These are phyloP conservation scores for Talaromyces sp. DNA, from an alignment of 2,329 filamentous ascomycete genomes.

Conservation along the genomic window DNA sequence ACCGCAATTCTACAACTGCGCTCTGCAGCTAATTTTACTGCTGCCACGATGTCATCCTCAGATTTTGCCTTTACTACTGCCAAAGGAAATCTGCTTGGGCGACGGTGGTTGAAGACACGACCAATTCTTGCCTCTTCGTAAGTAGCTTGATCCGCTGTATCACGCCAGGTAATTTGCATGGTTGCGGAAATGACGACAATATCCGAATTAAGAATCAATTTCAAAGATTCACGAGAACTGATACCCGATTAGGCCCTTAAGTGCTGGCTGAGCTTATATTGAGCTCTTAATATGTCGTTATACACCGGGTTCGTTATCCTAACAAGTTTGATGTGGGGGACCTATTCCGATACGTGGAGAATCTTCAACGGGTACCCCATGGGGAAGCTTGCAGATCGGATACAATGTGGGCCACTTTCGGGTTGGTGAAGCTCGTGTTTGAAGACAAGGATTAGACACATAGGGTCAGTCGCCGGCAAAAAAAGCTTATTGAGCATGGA, in stretches of 20 bases:
- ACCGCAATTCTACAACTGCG: constrained; percentile 34
- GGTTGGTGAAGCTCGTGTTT: background rate
- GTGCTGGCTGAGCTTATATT: background rate
- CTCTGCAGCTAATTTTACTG: constrained; percentile 30
- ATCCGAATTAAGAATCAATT: background rate
- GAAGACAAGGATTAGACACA: background rate
- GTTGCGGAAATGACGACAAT: background rate
- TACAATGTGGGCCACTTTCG: background rate
- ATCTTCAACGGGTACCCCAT: background rate
- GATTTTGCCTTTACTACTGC: constrained; percentile 34
- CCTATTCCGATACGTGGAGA: background rate
- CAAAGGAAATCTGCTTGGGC: constrained; percentile 32
- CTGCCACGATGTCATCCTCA: constrained; percentile 26
- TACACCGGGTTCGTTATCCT: background rate
- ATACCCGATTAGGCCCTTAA: background rate
- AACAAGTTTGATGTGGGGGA: background rate
- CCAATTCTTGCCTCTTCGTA: constrained; percentile 30
- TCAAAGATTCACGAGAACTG: background rate
- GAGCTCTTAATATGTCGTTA: background rate
- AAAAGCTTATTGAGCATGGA: background rate
- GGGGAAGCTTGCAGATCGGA: background rate
- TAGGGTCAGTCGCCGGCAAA: background rate
- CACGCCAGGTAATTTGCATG: background rate
- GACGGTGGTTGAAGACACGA: constrained; percentile 38
- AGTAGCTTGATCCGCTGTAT: background rate